These are phyloP conservation scores for Raddia guianensis DNA, from an alignment of 176 grass and related monocot species.

Conservation along the genomic window DNA sequence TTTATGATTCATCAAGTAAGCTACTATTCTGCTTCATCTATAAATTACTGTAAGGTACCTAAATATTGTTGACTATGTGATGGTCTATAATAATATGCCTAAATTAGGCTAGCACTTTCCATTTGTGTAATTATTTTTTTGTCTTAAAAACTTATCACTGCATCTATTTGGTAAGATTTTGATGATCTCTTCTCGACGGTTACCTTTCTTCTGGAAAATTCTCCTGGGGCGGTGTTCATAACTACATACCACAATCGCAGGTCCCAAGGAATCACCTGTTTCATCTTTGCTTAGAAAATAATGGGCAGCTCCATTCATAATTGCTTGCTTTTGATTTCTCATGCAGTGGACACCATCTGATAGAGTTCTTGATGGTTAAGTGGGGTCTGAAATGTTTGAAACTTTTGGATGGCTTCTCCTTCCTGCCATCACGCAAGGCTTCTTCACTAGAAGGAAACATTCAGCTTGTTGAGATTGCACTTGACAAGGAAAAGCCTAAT, in stretches of 20 bases:
- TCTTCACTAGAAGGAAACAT: constrained; percentile 69
- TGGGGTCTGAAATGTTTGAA: constrained; percentile 82
- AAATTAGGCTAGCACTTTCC: neutral
- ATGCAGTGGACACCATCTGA: constrained; percentile 80
- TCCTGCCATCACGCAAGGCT: constrained; percentile 72
- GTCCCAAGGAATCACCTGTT: constrained; percentile 41
- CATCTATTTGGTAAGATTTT: constrained; percentile 58
- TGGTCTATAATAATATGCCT: neutral
- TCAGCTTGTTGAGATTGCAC: constrained; percentile 72
- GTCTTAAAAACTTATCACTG: neutral
- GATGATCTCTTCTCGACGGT: constrained; percentile 73
- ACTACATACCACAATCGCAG: constrained; percentile 88
- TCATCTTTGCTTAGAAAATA: neutral
- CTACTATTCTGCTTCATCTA: neutral
- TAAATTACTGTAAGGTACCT: neutral
- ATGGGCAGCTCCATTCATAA: neutral
- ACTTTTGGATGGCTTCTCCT: constrained; percentile 78
- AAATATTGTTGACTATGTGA: neutral
- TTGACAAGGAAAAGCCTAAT: constrained; percentile 45
- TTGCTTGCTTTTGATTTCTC: neutral
- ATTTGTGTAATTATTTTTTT: neutral
- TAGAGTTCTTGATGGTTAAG: constrained; percentile 92
- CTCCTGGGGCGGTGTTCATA: constrained; percentile 65
- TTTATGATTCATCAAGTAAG: constrained; percentile 77
- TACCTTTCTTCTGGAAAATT: constrained; percentile 68